A percentile compares a stretch with the other conserved stretches of the same genome.
Conservation (phyloP, 352 stramenopile genomes). For the Globisporangium emineosum region DNA sequence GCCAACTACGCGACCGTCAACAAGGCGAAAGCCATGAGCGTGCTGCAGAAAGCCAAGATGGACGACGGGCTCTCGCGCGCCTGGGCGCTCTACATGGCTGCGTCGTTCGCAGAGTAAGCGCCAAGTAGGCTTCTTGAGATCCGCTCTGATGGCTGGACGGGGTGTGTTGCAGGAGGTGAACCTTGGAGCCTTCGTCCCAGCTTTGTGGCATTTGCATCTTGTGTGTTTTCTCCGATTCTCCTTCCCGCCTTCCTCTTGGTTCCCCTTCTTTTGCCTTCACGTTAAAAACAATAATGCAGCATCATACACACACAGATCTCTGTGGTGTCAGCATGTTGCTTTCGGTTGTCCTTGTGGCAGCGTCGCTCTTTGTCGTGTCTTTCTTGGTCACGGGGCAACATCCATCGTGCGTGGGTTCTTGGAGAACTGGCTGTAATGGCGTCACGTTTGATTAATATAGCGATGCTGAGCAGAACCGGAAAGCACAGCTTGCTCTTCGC, state of each 20-base stretch:
- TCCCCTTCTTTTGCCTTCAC: background rate
- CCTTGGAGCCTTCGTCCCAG: background rate
- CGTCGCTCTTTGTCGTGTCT: background rate
- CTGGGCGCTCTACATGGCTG: background rate
- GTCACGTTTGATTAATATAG: background rate
- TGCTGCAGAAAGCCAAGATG: conserved; percentile 57
- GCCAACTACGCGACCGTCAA: conserved; percentile 70
- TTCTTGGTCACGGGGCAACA: no score
- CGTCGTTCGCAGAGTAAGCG: background rate
- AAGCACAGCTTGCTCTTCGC: no score
- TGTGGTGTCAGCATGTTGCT: no score
- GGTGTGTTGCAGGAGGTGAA: no score
- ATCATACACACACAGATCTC: no score
- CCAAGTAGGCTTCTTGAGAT: no score
- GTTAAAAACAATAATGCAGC: background rate
- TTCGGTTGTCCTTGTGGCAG: background rate
- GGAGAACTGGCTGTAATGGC: no score
- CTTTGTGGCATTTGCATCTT: background rate
- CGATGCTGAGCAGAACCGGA: no score
- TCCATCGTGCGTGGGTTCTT: no score
- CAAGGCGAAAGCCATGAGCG: conserved; percentile 34
- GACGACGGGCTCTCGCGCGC: conserved; percentile 40
- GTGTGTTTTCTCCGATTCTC: background rate
- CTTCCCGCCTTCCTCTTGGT: background rate
- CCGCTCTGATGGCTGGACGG: background rate